A percentile compares a stretch with the other conserved stretches of the same genome.
Evolutionary conservation across 306 rosid genomes (phyloP).

Genomic region (Inga laurina): DNA sequence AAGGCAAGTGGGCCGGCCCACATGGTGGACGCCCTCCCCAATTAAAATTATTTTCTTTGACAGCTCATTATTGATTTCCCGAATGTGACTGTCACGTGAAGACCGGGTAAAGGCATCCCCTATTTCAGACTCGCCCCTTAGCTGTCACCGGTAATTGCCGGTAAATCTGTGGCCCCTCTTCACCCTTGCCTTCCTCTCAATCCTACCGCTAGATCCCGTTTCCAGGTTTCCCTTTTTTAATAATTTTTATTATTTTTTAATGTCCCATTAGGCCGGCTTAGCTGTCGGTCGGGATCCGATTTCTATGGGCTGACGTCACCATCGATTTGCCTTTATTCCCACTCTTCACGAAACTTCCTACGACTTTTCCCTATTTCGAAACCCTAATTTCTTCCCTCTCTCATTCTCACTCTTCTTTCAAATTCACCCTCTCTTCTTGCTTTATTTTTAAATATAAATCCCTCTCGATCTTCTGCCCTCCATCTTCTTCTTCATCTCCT

Average conservation of each 20-base stretch:
- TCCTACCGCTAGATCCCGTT: slow-evolving; percentile 18
- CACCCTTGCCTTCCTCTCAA: background rate
- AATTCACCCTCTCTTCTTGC: background rate
- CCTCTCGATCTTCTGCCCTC: background rate
- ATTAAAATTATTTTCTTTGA: background rate
- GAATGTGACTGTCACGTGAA: slow-evolving; percentile 26
- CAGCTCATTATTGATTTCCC: background rate
- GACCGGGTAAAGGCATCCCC: slow-evolving; percentile 1
- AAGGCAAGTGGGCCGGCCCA: slow-evolving; percentile 15
- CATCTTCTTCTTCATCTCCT: background rate
- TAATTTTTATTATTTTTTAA: background rate
- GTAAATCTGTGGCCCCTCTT: background rate
- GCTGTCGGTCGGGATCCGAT: slow-evolving; percentile 45
- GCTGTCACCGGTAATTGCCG: slow-evolving; percentile 40
- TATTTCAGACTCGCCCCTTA: background rate
- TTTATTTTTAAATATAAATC: background rate
- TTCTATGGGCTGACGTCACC: slow-evolving; percentile 35
- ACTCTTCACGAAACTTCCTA: slow-evolving; percentile 49
- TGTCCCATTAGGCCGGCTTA: slow-evolving; percentile 45
- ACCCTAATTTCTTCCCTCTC: slow-evolving; percentile 51
- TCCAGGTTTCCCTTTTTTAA: background rate
- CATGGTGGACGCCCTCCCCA: background rate
- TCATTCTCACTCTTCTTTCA: background rate
- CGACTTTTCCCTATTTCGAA: slow-evolving; percentile 59
- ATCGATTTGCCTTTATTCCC: slow-evolving; percentile 4